These are phyloP conservation scores for Aureobasidium melanogenum DNA, from an alignment of 2,329 filamentous ascomycete genomes.

Conservation along the genomic window DNA sequence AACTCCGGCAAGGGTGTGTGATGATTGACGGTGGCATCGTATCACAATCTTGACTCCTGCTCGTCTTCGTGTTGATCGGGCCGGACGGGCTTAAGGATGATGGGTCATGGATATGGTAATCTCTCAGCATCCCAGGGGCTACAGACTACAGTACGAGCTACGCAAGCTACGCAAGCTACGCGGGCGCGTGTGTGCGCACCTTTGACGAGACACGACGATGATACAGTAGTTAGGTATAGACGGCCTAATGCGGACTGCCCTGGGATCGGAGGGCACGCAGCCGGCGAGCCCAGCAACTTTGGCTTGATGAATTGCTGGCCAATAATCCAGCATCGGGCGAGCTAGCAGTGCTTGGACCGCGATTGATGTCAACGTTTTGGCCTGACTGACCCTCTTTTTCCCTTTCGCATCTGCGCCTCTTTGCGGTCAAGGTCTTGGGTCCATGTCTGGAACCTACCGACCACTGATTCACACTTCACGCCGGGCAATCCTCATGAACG, in stretches of 20 bases:
- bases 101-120: background rate
- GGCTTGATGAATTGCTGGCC: conserved; percentile 1
- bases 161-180: background rate
- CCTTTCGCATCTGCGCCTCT: conserved; percentile 14
- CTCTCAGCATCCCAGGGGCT: conserved; percentile 1
- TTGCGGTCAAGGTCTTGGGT: conserved; percentile 14
- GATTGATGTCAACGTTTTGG: conserved; percentile 13
- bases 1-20: background rate
- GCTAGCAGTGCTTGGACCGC: conserved; percentile 6
- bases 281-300: background rate
- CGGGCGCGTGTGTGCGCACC: background rate
- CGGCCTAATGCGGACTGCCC: conserved; percentile 11
- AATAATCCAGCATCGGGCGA: conserved; percentile 6
- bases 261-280: conserved; percentile 1
- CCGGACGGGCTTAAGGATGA: background rate
- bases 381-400: conserved; percentile 13
- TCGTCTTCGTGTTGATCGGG: conserved; percentile 6
- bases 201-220: conserved; percentile 5
- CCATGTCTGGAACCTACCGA: conserved; percentile 14
- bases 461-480: conserved; percentile 14
- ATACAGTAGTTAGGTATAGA: conserved; percentile 9
- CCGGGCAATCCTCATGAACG: conserved; percentile 14
- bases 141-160: background rate
- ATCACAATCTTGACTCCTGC: background rate
- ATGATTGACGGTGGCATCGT: background rate